Evolutionary conservation across 139 green algal species (phyloP).

Genomic region (Tetradesmus obliquus): DNA sequence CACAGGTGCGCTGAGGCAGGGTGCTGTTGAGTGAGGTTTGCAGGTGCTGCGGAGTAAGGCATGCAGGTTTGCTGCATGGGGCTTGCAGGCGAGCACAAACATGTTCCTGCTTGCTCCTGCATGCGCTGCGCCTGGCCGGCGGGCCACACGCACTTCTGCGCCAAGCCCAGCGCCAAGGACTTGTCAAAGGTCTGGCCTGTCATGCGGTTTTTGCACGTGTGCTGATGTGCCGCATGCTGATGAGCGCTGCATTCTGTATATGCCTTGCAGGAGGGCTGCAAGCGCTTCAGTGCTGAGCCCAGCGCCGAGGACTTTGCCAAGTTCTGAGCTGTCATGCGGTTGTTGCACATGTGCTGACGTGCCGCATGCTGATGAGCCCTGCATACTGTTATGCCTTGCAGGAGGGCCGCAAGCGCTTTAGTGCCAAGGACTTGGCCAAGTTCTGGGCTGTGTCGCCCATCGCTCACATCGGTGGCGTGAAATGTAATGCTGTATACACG

Average conservation of each 20-base stretch:
- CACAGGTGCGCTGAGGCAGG: conserved; percentile 49
- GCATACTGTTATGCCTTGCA: too few relatives aligned
- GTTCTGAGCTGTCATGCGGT: conserved; percentile 57
- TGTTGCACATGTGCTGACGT: too few relatives aligned
- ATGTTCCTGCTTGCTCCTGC: too few relatives aligned
- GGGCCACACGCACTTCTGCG: conserved; percentile 30
- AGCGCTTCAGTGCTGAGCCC: conserved; percentile 56
- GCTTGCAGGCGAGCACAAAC: too few relatives aligned
- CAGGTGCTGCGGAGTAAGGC: background rate
- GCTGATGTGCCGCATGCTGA: too few relatives aligned
- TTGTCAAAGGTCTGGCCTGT: conserved; percentile 63
- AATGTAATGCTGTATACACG: background rate
- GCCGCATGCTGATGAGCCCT: too few relatives aligned
- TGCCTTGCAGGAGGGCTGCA: conserved; percentile 43
- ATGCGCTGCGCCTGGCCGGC: background rate
- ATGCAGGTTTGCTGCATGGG: too few relatives aligned
- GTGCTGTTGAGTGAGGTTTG: background rate
- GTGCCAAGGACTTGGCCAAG: conserved; percentile 66
- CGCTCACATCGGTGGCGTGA: conserved; percentile 72
- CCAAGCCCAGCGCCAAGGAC: conserved; percentile 66
- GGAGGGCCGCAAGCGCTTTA: conserved; percentile 55
- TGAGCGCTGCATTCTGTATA: background rate
- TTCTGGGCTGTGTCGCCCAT: conserved; percentile 80
- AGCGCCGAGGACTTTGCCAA: conserved; percentile 68
- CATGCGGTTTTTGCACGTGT: too few relatives aligned